Base-by-base conservation (phyloP, 2,329 filamentous ascomycete genomes). In the Penicillium sp. region DNA sequence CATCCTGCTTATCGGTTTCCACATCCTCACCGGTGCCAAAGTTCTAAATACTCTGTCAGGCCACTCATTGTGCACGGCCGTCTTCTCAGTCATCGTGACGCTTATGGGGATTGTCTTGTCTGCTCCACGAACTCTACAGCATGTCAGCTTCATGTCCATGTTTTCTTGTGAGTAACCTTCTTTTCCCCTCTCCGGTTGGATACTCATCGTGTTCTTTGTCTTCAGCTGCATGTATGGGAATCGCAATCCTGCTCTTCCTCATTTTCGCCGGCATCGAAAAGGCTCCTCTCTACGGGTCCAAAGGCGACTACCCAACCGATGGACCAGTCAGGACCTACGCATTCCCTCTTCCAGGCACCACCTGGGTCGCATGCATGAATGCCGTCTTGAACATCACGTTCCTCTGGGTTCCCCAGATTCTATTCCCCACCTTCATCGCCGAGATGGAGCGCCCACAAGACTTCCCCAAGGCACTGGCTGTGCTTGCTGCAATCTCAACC, bases 111-210 rank as follows among this genome's bases (percentile, higher is more conserved):
- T 77, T 31, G 56, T 77, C 27, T 67, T 77, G 66, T 75, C 72
- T 15, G 41, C 73, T 1, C 75, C 75, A 0, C 59, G 75, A 12
- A 77, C 75, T 3, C 59, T 78, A 24, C 68, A 66, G 25, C 74
- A 78, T 53, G 68, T 78, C 46, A 76, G 73, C 5, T 76, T 76
- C 65, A 78, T 78, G 75, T 74, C 71, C 8, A 78, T 77, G 70
- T 72, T 73, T 55, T 76, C 73, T 12, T 60, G 65, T 67, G 31
- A 55, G 61, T 53, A 1, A 10, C 15, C 8, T 33, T 12, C 2
- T 18, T 18, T 18, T 18, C 13, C 25, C 24, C 25, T 7, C 9
- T 3, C 6, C 12, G n/a, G 9, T 15, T 4, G 4, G 3, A 15
- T 12, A 18, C 44, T 47, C 20, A 52, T 20, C 9, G 25, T 29